These are phyloP conservation scores for Chlamydomonas schloesseri DNA, from an alignment of 139 green algal genomes.

Conservation along the genomic window DNA sequence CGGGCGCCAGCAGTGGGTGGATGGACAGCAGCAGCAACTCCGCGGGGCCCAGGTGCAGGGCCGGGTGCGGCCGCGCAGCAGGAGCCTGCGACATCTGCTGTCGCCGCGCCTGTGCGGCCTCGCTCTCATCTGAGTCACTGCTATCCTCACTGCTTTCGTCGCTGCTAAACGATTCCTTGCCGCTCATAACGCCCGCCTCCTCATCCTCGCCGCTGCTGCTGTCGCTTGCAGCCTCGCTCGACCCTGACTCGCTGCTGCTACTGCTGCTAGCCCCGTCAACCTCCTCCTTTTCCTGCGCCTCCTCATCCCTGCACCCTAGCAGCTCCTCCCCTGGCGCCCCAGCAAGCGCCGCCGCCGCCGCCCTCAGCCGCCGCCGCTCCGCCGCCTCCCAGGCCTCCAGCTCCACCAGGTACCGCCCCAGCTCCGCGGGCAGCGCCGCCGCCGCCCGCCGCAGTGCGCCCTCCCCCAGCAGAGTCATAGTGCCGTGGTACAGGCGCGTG, in stretches of 20 bases:
- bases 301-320: not conserved
- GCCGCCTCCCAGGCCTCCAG: not conserved
- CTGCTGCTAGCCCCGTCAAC: not conserved
- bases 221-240: not conserved
- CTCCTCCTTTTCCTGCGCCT: not conserved
- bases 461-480: not conserved
- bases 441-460: not conserved
- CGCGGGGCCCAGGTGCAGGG: conserved; percentile 2
- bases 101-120: not conserved
- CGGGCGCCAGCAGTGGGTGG: not conserved
- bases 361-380: not conserved
- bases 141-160: not conserved
- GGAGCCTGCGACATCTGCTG: not conserved
- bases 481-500: conserved; percentile 8
- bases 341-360: not conserved
- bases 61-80: not conserved
- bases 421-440: not conserved
- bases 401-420: not conserved
- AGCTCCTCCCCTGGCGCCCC: not conserved
- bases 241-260: not conserved
- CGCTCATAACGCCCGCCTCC: not conserved
- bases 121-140: not conserved
- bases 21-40: conserved; percentile 40
- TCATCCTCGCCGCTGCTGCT: not conserved
- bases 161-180: not conserved